Base-by-base conservation (phyloP, 2,329 filamentous ascomycete genomes). In the Trichophyton mentagrophytes region DNA sequence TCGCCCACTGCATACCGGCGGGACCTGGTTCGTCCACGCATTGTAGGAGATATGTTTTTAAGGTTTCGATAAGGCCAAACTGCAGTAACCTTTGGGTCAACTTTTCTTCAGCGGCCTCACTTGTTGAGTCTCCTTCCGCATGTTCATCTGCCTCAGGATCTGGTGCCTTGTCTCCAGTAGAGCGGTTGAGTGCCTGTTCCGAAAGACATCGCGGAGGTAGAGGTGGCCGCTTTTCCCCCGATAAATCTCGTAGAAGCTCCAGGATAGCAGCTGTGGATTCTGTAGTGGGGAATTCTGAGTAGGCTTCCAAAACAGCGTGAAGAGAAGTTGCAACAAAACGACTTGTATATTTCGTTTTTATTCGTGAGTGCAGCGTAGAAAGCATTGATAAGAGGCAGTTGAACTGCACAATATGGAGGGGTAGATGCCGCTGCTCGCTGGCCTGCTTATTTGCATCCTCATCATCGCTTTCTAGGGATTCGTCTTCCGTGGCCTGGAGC, bases 301-400 rank as follows among this genome's bases (percentile, higher is more conserved):
- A 85, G 44, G 82, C 81, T 22, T 80, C 78, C 3, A 86, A 70
- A 0, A 82, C 79, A 8, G 84, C 82, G 63, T 85, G 83, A 4
- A 86, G 73, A 22, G 82, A 84, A 0, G 82, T 85, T 7, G 82
- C 83, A 13, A 86, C 74, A 66, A 86, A 86, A 1, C 83, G 79
- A 65, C 82, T 85, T 0, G 84, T 83, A 51, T 79, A 81, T 67
- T 84, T 84, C 2, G 84, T 85, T 70, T 82, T 82, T 67, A 86
- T 82, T 20, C 84, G 77, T 3, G 76, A 76, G 67, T 86, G 84
- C 15, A 86, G 72, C 9, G 80, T 77, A 0, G 80, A 75, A 1
- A 86, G 74, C 77, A 86, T 80, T 1, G 71, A 70, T 15, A 77
- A 58, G 27, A 74, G 67, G n/a, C 68, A 68, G 51, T 72, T 79